Conservation (phyloP, 257 asterid genomes). For the Plectranthus barbatus region DNA sequence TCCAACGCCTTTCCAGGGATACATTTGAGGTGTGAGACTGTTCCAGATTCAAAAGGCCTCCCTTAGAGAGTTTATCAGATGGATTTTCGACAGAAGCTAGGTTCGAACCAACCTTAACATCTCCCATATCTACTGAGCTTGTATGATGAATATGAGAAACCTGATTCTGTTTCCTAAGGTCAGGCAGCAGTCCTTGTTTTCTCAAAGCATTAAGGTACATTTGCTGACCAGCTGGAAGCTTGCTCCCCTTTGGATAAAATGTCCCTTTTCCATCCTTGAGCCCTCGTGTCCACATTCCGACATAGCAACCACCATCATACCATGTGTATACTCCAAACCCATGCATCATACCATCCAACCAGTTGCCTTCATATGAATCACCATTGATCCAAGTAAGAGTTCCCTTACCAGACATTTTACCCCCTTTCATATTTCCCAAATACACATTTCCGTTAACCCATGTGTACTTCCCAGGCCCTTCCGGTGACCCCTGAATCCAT, state of each 20-base stretch:
- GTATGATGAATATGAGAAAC: slow-evolving; percentile 66
- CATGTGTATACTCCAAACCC: slow-evolving; percentile 87
- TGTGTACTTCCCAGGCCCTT: slow-evolving; percentile 89
- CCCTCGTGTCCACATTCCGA: slow-evolving; percentile 90
- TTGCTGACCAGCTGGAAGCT: slow-evolving; percentile 59
- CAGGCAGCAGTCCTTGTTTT: slow-evolving; percentile 82
- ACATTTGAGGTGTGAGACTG: slow-evolving; percentile 48
- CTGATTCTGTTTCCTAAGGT: slow-evolving; percentile 58
- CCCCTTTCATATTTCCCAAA: slow-evolving; percentile 78
- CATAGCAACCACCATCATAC: slow-evolving; percentile 72
- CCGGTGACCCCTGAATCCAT: slow-evolving; percentile 89
- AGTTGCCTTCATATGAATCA: slow-evolving; percentile 76
- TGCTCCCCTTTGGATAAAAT: slow-evolving; percentile 76
- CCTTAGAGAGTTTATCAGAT: slow-evolving; percentile 41
- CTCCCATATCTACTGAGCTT: slow-evolving; percentile 47
- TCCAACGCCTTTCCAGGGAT: slow-evolving; percentile 80
- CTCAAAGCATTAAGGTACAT: slow-evolving; percentile 73
- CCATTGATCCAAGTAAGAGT: slow-evolving; percentile 88
- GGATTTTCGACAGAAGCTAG: slow-evolving; percentile 35
- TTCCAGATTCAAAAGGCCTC: slow-evolving; percentile 46
- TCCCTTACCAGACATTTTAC: slow-evolving; percentile 88
- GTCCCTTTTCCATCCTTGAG: slow-evolving; percentile 93
- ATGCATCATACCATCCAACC: slow-evolving; percentile 80
- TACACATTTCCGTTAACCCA: slow-evolving; percentile 86
- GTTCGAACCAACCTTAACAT: slow-evolving; percentile 38